These are phyloP conservation scores for Claviceps sp. DNA, from an alignment of 2,329 filamentous ascomycete genomes.

Conservation along the genomic window DNA sequence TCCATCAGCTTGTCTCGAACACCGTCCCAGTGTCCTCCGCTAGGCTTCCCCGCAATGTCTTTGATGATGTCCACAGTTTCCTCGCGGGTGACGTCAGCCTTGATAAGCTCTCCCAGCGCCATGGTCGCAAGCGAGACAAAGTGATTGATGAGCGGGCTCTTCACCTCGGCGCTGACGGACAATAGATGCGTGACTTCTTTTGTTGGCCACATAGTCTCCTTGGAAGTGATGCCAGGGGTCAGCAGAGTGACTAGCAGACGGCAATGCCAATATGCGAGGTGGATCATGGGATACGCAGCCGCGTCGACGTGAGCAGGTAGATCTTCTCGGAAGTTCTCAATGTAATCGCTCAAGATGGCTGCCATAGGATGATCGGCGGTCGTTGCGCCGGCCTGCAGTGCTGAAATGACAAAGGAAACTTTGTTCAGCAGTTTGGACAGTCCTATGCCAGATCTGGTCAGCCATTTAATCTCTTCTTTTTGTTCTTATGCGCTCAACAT, in stretches of 20 bases:
- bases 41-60: conserved; percentile 40
- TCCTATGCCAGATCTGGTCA: conserved; percentile 20
- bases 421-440: conserved; percentile 41
- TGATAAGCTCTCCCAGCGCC: conserved; percentile 46
- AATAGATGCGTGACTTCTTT: conserved; percentile 46
- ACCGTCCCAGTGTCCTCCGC: conserved; percentile 41
- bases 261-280: conserved; percentile 58
- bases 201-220: conserved; percentile 46
- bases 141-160: conserved; percentile 54
- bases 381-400: conserved; percentile 20
- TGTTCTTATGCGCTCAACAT: neutral
- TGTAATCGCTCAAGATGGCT: conserved; percentile 22
- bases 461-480: neutral
- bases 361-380: conserved; percentile 22
- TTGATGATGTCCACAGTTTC: conserved; percentile 43
- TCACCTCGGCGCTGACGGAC: conserved; percentile 36
- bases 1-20: conserved; percentile 32
- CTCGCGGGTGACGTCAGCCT: conserved; percentile 39
- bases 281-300: conserved; percentile 39
- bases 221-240: conserved; percentile 38
- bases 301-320: conserved; percentile 44
- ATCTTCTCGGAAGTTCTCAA: conserved; percentile 51
- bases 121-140: conserved; percentile 47
- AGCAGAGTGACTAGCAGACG: conserved; percentile 51
- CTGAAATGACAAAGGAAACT: conserved; percentile 24